Evolutionary conservation across 805 yeast species (phyloP), one percentile per base, ranked within the genome.

Genomic region (Saturnispora galanensis): DNA sequence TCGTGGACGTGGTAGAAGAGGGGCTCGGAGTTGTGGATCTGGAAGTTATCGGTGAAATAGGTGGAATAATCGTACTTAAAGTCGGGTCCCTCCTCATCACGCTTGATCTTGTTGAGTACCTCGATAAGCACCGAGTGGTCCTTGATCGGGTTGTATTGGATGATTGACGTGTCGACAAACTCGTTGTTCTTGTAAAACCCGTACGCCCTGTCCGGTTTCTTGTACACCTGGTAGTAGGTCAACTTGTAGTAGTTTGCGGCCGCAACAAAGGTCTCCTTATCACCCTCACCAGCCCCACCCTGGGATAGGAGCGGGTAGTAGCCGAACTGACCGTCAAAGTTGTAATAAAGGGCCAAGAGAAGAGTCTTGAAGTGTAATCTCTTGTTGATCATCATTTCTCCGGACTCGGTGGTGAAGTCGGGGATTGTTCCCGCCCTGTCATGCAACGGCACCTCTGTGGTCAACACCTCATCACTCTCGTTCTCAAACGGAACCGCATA

Each of bases 201-300:
- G 32, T 39, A 50, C 2, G 51, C 33, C 21, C 47, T 40, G 13
- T 49, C 52, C 4, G 48, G 49, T 12, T 33, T 54, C 4, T 65
- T 60, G 35, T 66, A 63, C 6, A 78, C 77, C 56, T 77, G 82
- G 55, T 78, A 77, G 50, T 66, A 77, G 1, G 69, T 63, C 42
- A 73, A 60, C 1, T 63, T 60, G 29, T 72, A 62, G 10, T 71
- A 73, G 29, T 70, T 68, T 2, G 86, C 81, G 0, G 87, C 84
- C 0, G 87, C 84, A 44, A 80, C 66, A 48, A 81, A 80, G 0
- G 90, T 81, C 52, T 83, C 90, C 55, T 83, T 84, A 57, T 84
- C 90, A 41, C 90, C 93, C 63, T 81, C 86, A n/a, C 93, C 93
- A 4, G 74, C 75, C 34, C 69, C 70, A 31, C 76, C 81, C 57